Evolutionary conservation across 1,139 yeast genomes (phyloP).

Genomic region (Lodderomyces metapsilosis): DNA sequence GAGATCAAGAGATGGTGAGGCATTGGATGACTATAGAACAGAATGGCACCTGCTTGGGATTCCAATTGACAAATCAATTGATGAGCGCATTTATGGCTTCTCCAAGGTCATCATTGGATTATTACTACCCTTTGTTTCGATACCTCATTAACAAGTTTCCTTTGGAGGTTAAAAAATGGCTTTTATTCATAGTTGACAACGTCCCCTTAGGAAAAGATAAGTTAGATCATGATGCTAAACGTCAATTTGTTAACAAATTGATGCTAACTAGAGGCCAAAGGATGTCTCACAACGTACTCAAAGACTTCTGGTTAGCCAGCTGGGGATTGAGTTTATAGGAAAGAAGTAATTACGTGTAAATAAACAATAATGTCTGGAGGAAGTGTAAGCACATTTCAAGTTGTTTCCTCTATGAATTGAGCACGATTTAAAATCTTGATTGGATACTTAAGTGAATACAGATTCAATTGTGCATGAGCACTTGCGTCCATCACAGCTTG

Average conservation of each 20-base stretch:
- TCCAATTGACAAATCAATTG: constrained; percentile 28
- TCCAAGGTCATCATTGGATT: constrained; percentile 62
- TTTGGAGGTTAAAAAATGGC: constrained; percentile 46
- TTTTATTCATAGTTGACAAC: constrained; percentile 26
- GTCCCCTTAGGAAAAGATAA: constrained; percentile 15
- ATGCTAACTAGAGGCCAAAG: constrained; percentile 65
- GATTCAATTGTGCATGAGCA: too few species aligned
- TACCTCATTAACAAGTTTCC: constrained; percentile 54
- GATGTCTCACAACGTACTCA: constrained; percentile 54
- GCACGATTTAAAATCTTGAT: not conserved
- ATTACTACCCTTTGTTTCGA: constrained; percentile 55
- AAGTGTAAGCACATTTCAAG: not conserved
- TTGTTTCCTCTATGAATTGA: not conserved
- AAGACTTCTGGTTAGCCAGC: constrained; percentile 57
- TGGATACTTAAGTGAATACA: too few species aligned
- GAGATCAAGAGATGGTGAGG: constrained; percentile 42
- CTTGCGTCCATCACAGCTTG: too few species aligned
- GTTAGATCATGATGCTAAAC: constrained; percentile 15
- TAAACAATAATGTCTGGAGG: constrained; percentile 11
- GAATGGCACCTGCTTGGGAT: constrained; percentile 29
- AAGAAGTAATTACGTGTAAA: constrained; percentile 30
- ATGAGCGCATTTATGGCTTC: constrained; percentile 41
- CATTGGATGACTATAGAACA: constrained; percentile 28
- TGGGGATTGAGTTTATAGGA: not conserved
- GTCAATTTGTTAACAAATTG: constrained; percentile 52